Conservation (phyloP, 805 yeast genomes). For the Yarrowia osloensis region DNA sequence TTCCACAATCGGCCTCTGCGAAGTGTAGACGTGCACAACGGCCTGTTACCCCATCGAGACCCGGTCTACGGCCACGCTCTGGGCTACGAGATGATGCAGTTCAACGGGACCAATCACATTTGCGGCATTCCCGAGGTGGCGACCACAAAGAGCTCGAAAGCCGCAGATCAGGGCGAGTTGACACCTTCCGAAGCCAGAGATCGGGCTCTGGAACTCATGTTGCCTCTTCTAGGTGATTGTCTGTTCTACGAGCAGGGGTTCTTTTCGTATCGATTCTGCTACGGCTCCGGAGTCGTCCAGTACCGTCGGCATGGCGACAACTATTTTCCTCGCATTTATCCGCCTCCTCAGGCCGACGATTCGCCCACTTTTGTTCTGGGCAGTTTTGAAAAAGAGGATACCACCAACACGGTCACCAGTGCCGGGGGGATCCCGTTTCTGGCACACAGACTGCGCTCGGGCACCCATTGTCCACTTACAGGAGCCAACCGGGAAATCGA, state of each 20-base stretch:
- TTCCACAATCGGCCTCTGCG: conserved; percentile 17
- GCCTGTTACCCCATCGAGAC: neutral
- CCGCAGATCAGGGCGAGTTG: neutral
- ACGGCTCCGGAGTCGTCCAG: conserved; percentile 52
- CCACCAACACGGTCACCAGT: conserved; percentile 35
- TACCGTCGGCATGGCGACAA: conserved; percentile 43
- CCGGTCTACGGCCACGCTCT: conserved; percentile 7
- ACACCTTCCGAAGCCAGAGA: conserved; percentile 21
- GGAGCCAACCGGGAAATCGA: conserved; percentile 55
- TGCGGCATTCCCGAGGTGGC: conserved; percentile 34
- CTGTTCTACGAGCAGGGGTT: conserved; percentile 46
- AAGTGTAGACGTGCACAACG: neutral
- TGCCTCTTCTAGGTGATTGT: conserved; percentile 36
- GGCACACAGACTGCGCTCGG: conserved; percentile 49
- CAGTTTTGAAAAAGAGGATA: conserved; percentile 30
- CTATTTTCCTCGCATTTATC: conserved; percentile 22
- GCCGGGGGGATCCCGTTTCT: conserved; percentile 37
- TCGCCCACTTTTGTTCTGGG: conserved; percentile 43
- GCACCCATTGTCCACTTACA: conserved; percentile 63
- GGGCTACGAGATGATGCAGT: conserved; percentile 33
- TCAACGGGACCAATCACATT: conserved; percentile 33
- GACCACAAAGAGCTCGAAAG: neutral
- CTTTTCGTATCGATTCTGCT: conserved; percentile 58
- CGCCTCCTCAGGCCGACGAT: conserved; percentile 36
- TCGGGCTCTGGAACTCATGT: conserved; percentile 33